phyloP scores from a whole-genome alignment of 2,329 filamentous ascomycete species.

The Colletotrichum sansevieriae region DNA sequence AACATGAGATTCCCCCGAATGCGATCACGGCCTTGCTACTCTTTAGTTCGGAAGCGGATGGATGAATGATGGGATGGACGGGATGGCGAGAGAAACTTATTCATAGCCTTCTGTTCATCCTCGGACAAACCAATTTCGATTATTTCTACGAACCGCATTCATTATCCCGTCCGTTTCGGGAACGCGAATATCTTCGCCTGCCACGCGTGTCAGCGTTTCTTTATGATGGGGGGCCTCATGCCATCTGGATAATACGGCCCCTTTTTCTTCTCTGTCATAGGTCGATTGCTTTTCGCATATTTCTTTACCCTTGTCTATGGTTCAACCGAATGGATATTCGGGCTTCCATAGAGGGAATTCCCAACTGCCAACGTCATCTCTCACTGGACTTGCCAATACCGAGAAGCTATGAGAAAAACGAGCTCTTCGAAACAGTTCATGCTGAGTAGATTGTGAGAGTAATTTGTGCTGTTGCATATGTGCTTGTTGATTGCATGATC shows the following conservation, averaged over 20 bases:
- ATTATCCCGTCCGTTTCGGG: conserved; percentile 1
- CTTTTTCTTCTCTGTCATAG: conserved; percentile 25
- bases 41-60: conserved; percentile 24
- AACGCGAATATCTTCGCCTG: neutral
- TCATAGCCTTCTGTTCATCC: conserved; percentile 1
- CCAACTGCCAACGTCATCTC: neutral
- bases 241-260: neutral
- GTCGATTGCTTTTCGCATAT: conserved; percentile 34
- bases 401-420: neutral
- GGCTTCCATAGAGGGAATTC: neutral
- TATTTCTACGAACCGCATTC: conserved; percentile 14
- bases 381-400: neutral
- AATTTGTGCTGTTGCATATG: neutral
- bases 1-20: conserved; percentile 20
- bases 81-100: neutral
- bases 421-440: neutral
- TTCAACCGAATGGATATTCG: neutral
- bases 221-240: conserved; percentile 2
- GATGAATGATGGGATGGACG: conserved; percentile 13
- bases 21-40: conserved; percentile 33
- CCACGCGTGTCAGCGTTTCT: neutral
- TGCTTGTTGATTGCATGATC: conserved; percentile 17
- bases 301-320: conserved; percentile 9
- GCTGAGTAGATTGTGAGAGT: conserved; percentile 1
- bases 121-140: conserved; percentile 24